These are phyloP conservation scores for Pseudotulostoma volvatum DNA, from an alignment of 495 filamentous ascomycete genomes.

Conservation along the genomic window DNA sequence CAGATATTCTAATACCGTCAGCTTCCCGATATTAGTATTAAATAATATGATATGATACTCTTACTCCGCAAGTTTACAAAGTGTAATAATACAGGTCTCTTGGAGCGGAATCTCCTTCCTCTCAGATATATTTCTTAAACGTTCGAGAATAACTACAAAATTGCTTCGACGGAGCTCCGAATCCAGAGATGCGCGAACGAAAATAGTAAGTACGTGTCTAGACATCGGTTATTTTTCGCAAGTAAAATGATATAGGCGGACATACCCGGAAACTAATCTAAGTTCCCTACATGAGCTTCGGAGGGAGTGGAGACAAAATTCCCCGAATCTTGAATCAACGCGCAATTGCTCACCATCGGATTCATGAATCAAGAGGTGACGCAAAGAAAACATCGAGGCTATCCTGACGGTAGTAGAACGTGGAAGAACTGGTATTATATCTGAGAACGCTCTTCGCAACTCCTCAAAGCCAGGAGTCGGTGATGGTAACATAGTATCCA, in stretches of 20 bases:
- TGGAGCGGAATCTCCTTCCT: slow-evolving; percentile 45
- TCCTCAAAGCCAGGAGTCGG: slow-evolving; percentile 22
- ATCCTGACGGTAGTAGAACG: slow-evolving; percentile 47
- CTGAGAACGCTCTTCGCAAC: slow-evolving; percentile 35
- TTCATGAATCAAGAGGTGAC: slow-evolving; percentile 50
- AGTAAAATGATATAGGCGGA: neutral
- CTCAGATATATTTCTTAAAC: slow-evolving; percentile 53
- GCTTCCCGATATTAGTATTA: slow-evolving; percentile 3
- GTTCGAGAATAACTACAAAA: slow-evolving; percentile 45
- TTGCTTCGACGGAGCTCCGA: slow-evolving; percentile 41
- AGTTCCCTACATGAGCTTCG: slow-evolving; percentile 74
- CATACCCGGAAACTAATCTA: slow-evolving; percentile 58
- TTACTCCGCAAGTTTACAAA: slow-evolving; percentile 62
- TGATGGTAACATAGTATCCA: slow-evolving; percentile 8
- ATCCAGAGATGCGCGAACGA: slow-evolving; percentile 37
- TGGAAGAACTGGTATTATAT: slow-evolving; percentile 40
- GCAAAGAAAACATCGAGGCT: slow-evolving; percentile 53
- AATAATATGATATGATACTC: slow-evolving; percentile 1
- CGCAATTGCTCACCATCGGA: slow-evolving; percentile 39
- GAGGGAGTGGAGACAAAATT: slow-evolving; percentile 66
- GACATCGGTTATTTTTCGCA: slow-evolving; percentile 14
- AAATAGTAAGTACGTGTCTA: slow-evolving; percentile 48
- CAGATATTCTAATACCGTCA: slow-evolving; percentile 30
- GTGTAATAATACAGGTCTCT: slow-evolving; percentile 72
- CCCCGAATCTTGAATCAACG: slow-evolving; percentile 48